Evolutionary conservation across 2,329 filamentous ascomycete species (phyloP).

Genomic region (Pezicula radicicola): DNA sequence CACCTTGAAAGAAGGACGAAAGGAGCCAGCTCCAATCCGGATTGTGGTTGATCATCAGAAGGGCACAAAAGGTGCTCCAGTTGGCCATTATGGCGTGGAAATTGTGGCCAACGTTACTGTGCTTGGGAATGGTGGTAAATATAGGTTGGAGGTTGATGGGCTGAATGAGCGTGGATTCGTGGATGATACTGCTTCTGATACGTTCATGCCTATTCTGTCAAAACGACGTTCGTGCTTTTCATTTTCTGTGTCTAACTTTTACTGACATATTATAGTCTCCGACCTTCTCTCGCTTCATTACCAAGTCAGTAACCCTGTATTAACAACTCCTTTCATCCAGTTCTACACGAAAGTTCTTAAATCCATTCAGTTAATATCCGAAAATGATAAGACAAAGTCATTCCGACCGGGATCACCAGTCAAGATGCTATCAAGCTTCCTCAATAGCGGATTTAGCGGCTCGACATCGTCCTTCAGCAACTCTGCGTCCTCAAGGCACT

Average conservation of each 20-base stretch:
- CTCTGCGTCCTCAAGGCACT: constrained; percentile 29
- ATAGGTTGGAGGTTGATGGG: constrained; percentile 56
- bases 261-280: constrained; percentile 54
- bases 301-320: constrained; percentile 58
- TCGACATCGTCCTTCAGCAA: constrained; percentile 35
- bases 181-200: constrained; percentile 69
- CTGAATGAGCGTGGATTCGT: constrained; percentile 68
- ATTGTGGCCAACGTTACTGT: constrained; percentile 62
- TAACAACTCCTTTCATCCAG: constrained; percentile 68
- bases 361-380: constrained; percentile 60
- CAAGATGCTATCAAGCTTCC: constrained; percentile 82
- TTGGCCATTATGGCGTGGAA: constrained; percentile 68
- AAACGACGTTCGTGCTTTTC: constrained; percentile 57
- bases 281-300: constrained; percentile 71
- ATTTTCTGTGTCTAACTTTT: not conserved
- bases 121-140: constrained; percentile 49
- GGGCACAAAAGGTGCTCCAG: constrained; percentile 62
- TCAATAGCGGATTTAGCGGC: constrained; percentile 56
- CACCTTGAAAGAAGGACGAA: constrained; percentile 60
- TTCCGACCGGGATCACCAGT: constrained; percentile 83
- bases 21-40: constrained; percentile 65
- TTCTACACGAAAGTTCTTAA: constrained; percentile 77
- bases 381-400: constrained; percentile 62
- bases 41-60: constrained; percentile 70
- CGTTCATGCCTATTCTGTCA: constrained; percentile 73